Evolutionary conservation across 164 flowering plant species (phyloP).

Genomic region (Tetracentron sinense): DNA sequence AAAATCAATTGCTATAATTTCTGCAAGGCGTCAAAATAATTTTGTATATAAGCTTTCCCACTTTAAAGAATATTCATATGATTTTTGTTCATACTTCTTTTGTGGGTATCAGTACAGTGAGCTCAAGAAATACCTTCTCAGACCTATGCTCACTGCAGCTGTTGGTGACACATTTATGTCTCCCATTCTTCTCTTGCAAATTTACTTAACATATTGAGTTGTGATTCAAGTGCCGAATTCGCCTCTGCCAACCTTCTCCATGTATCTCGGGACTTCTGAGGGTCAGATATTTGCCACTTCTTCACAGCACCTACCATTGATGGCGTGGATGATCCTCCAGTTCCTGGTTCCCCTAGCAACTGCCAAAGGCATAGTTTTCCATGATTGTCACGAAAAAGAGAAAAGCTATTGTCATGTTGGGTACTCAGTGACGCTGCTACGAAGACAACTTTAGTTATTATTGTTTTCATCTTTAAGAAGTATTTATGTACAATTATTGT

Average conservation of each 20-base stretch:
- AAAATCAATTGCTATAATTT: neutral
- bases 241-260: constrained; percentile 77
- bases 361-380: constrained; percentile 36
- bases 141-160: constrained; percentile 53
- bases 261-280: constrained; percentile 57
- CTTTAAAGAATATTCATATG: no score
- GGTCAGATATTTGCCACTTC: constrained; percentile 90
- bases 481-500: no score
- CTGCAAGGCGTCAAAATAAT: neutral
- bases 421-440: neutral
- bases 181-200: constrained; percentile 67
- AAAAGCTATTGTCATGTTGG: neutral
- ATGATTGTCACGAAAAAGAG: no score
- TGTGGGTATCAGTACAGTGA: neutral
- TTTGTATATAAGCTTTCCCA: neutral
- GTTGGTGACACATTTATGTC: constrained; percentile 34
- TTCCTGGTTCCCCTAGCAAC: constrained; percentile 97
- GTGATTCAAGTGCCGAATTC: constrained; percentile 68
- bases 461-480: no score
- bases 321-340: constrained; percentile 97
- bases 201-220: constrained; percentile 47
- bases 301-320: constrained; percentile 99
- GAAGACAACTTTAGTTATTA: neutral
- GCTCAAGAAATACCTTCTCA: constrained; percentile 52
- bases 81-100: neutral